A percentile compares a stretch with the other conserved stretches of the same genome.
These are phyloP conservation scores for Aphanomyces astaci DNA, from an alignment of 352 stramenopile species.

Conservation along the genomic window DNA sequence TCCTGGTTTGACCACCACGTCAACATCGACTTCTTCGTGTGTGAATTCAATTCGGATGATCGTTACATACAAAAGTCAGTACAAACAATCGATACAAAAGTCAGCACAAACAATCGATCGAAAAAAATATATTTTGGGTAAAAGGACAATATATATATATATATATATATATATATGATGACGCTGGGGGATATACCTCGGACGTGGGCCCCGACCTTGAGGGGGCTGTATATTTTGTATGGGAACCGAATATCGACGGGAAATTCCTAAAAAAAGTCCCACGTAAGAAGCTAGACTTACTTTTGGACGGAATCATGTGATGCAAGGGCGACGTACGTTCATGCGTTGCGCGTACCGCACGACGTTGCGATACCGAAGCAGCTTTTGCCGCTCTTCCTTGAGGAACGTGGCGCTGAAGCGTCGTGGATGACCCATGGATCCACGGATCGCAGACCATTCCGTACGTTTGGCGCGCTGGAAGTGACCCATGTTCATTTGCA, in stretches of 20 bases:
- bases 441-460: slow-evolving; percentile 57
- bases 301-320: too few relatives aligned
- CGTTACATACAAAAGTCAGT: too few relatives aligned
- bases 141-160: too few relatives aligned
- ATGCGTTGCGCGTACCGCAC: slow-evolving; percentile 28
- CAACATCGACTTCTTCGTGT: too few relatives aligned
- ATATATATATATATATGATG: too few relatives aligned
- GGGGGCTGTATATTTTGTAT: slow-evolving; percentile 21
- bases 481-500: slow-evolving; percentile 53
- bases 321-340: slow-evolving; percentile 8
- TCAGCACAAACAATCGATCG: too few relatives aligned
- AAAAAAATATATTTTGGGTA: too few relatives aligned
- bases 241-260: slow-evolving; percentile 20
- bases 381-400: slow-evolving; percentile 53
- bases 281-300: too few relatives aligned
- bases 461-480: slow-evolving; percentile 25
- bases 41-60: too few relatives aligned
- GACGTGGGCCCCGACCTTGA: slow-evolving; percentile 6
- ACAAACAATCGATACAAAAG: too few relatives aligned
- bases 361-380: slow-evolving; percentile 45
- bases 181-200: too few relatives aligned
- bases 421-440: slow-evolving; percentile 62
- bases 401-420: slow-evolving; percentile 63
- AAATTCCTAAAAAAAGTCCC: slow-evolving; percentile 24
- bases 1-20: too few relatives aligned